Percentiles rank a stretch among this genome's conserved stretches.
Evolutionary conservation across 139 green algal genomes (phyloP).

Genomic region (Chlorella vulgaris): DNA sequence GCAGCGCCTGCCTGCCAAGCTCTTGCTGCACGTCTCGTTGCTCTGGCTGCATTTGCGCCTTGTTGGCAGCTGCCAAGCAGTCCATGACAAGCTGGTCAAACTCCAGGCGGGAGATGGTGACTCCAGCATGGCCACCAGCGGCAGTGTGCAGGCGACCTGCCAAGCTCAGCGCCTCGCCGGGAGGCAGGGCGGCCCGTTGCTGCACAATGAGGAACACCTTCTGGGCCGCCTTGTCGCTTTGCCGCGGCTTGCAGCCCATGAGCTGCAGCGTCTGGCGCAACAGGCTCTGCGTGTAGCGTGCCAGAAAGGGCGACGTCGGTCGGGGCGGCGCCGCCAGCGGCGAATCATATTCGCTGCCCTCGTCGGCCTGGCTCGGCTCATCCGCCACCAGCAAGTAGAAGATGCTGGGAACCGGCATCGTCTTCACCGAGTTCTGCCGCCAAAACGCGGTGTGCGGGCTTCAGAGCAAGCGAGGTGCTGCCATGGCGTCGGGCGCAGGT

Average conservation of each 20-base stretch:
- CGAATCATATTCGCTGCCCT: background rate
- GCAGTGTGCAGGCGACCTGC: background rate
- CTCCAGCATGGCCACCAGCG: background rate
- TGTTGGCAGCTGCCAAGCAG: conserved; percentile 30
- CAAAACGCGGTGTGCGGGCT: background rate
- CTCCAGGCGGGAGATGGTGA: conserved; percentile 30
- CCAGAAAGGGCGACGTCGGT: background rate
- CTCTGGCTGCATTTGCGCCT: background rate
- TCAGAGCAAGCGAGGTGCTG: no score
- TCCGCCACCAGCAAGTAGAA: background rate
- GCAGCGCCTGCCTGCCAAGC: background rate
- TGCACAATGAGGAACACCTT: conserved; percentile 40
- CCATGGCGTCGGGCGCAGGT: no score
- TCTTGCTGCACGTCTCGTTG: background rate
- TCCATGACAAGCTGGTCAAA: conserved; percentile 46
- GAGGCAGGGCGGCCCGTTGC: conserved; percentile 37
- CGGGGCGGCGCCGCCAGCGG: background rate
- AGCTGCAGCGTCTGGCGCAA: conserved; percentile 73
- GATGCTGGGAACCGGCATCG: background rate
- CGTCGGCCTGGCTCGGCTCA: no score
- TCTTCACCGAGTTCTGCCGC: no score
- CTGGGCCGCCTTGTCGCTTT: conserved; percentile 66
- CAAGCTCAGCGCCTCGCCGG: conserved; percentile 11
- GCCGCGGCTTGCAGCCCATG: conserved; percentile 80
- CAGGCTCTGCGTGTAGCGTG: conserved; percentile 72